Percentiles rank a stretch among this genome's conserved stretches.
Evolutionary conservation across 768 basidiomycete species (phyloP).

Genomic region (Clathrus columnatus): DNA sequence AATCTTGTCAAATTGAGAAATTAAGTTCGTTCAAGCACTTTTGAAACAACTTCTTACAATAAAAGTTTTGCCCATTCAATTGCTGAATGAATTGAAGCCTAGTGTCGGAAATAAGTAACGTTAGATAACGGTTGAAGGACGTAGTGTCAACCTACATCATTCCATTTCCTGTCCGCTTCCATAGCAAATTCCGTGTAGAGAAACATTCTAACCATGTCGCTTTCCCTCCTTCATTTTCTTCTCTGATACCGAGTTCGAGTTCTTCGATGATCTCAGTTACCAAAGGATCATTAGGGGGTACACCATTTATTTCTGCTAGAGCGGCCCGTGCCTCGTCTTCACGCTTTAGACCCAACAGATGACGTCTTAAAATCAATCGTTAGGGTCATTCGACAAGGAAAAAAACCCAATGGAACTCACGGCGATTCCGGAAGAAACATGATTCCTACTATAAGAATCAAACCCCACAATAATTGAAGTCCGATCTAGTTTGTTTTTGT

Average conservation of each 20-base stretch:
- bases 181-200: constrained; percentile 54
- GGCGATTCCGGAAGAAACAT: constrained; percentile 76
- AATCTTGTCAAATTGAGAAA: constrained; percentile 29
- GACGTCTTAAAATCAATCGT: constrained; percentile 36
- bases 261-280: constrained; percentile 57
- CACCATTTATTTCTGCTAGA: constrained; percentile 57
- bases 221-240: constrained; percentile 74
- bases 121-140: background rate
- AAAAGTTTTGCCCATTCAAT: constrained; percentile 74
- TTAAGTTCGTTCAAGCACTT: no score
- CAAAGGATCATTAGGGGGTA: constrained; percentile 47
- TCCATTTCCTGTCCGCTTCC: constrained; percentile 70
- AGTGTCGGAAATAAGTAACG: background rate
- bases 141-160: constrained; percentile 40
- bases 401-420: constrained; percentile 28
- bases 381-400: background rate
- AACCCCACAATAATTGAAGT: constrained; percentile 62
- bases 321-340: constrained; percentile 48
- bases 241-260: constrained; percentile 52
- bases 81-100: constrained; percentile 68
- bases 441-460: constrained; percentile 57
- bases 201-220: constrained; percentile 76
- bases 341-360: constrained; percentile 52
- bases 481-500: constrained; percentile 32
- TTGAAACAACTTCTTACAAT: no score